Evolutionary conservation across 2,329 filamentous ascomycete genomes (phyloP), one percentile per base, ranked within the genome.

Genomic region (Aspergillus carbonarius): DNA sequence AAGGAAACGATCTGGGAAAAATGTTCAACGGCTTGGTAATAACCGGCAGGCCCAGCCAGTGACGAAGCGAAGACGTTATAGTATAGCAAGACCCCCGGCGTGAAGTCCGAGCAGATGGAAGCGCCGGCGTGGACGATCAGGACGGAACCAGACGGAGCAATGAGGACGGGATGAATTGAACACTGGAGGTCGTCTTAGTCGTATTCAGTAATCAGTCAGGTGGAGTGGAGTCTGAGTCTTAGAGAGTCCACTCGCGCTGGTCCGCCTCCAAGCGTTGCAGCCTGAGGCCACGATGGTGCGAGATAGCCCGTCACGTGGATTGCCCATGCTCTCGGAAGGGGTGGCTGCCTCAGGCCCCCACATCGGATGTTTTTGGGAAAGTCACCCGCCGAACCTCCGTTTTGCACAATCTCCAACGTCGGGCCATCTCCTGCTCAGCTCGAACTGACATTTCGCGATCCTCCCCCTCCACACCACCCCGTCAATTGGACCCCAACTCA

Each of bases 381-480:
- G 66, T 70, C 67, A 69, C 66, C 70, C 64, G 60, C 54, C 63
- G 67, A 66, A 71, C 70, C 70, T 73, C 68, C 70, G 66, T 73
- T 74, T 74, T 74, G 70, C 72, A 74, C 72, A 74, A 74, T 70
- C 68, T 71, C 70, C 67, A 72, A 72, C 70, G 68, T 72, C 71
- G 70, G 70, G 70, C 66, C 70, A 71, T 66, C 70, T 72, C 65
- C 66, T 67, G 66, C 69, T 71, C 68, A 71, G 69, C 66, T 68
- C 66, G 67, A 32, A 68, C 66, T 66, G 68, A 62, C 58, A 63
- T 62, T 56, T 60, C 60, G 56, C 64, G 60, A 56, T 55, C 55
- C 56, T 56, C 68, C 61, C 63, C 64, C 67, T 66, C 68, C 68
- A 68, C 70, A 70, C 59, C 60, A 65, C 70, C 67, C 63, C 58